Evolutionary conservation across 805 yeast genomes (phyloP), one percentile per base, ranked within the genome.

Genomic region (Hanseniaspora mollemarum): DNA sequence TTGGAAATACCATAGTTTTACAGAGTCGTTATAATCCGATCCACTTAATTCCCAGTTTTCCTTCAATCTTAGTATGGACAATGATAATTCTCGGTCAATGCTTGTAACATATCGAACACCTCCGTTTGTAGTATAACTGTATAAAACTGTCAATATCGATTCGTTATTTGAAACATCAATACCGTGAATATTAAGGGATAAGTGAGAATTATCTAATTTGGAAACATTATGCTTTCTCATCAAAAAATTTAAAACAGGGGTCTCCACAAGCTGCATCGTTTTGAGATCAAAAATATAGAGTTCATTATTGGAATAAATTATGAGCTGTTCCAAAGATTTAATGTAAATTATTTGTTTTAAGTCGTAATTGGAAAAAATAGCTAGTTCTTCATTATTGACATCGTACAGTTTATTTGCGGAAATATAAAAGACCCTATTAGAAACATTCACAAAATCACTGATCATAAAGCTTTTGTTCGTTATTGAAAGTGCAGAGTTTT

Each of bases 1-100:
- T 8, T 59, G 62, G 52, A 64, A 68, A 37, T 62, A 65, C 65
- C 65, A 62, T 10, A 65, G 65, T 24, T 64, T 46, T 2, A 67
- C 67, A 28, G 58, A 44, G 1, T 64, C 60, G 25, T 54, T 54
- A 13, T 37, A 28, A 1, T 61, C 56, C 15, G 46, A 32, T 2
- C 37, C 41, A 2, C 63, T 53, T 15, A 52, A 40, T n/a, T 19
- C 28, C 68, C 69, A 65, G 7, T 45, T 37, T 2, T 57, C 58
- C 43, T 54, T 51, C 26, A 65, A 46, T 3, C 67, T 67, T 1
- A 64, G 38, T 38, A 64, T 56, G 33, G 58, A 54, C 2, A 64
- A 45, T 40, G 58, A 54, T 24, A 57, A 57, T 21, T 56, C 60
- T 18, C 53, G 54, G 40, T 61, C 63, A 10, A 67, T 60, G 0